Evolutionary conservation across 495 filamentous ascomycete genomes (phyloP), one percentile per base, ranked within the genome.

Genomic region (Amniculicola lignicola): DNA sequence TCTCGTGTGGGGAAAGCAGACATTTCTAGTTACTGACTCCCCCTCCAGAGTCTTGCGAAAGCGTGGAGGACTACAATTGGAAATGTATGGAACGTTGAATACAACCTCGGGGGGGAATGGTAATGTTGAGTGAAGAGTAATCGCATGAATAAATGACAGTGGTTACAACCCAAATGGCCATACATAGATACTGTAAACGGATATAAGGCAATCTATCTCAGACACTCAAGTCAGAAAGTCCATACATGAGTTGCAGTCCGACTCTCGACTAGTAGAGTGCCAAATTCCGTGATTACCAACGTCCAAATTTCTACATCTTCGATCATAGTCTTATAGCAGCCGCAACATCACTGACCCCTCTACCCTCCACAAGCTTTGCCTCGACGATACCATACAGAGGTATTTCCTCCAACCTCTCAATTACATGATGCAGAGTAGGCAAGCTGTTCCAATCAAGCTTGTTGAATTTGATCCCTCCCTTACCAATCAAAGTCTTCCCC

Each of bases 371-470:
- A 4, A 82, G 66, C 33, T 70, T 79, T 2, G 73, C 77, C 11
- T 70, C 69, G 14, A 82, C 65, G 40, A 81, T 57, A 51, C 77
- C 74, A 59, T 79, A 79, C 5, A 79, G 65, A 0, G 77, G 80
- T 38, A 84, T 72, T 43, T 80, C 77, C 0, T 72, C 75, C 54
- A 82, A 52, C 22, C 68, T 66, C 35, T 67, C 65, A 19, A 79
- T 63, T 22, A 83, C 67, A 66, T 81, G 77, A 55, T 83, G 77
- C 33, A 82, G 64, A 1, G 78, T 82, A 0, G 81, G 80, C 44
- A 83, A 58, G 16, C 63, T 63, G 23, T 78, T 65, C 77, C 72
- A 77, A 49, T 75, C 70, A 16, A 75, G 60, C 4, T 60, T 62
- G 29, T 76, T 66, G 29, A 81, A 70, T 39, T 68, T 63, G 49